Evolutionary conservation across 1,284 basidiomycete species (phyloP).

Genomic region (Laetiporus sulphureus): DNA sequence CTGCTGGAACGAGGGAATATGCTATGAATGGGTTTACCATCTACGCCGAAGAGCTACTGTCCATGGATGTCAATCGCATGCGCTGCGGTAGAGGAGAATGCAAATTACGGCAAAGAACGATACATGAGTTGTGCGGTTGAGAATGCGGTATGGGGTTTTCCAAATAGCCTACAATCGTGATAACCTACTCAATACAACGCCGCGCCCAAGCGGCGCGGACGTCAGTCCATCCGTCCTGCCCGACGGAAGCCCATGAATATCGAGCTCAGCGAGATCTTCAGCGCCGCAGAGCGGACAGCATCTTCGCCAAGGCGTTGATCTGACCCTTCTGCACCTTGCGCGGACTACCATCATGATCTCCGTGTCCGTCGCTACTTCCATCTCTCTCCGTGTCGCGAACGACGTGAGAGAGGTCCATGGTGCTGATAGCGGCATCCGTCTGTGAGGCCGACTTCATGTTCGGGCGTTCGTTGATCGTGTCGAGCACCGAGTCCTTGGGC

Average conservation of each 20-base stretch:
- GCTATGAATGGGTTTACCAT: constrained; percentile 18
- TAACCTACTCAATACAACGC: constrained; percentile 7
- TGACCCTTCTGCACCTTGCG: constrained; percentile 82
- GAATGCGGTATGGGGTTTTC: constrained; percentile 5
- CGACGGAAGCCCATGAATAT: neutral
- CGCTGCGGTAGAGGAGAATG: constrained; percentile 12
- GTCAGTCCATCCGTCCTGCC: constrained; percentile 8
- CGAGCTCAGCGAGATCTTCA: constrained; percentile 27
- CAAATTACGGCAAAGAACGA: constrained; percentile 13
- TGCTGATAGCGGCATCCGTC: constrained; percentile 59
- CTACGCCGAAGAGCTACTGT: constrained; percentile 18
- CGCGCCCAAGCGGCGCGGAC: constrained; percentile 2
- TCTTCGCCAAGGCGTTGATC: constrained; percentile 78
- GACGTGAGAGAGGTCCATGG: constrained; percentile 51
- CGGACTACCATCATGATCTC: constrained; percentile 23
- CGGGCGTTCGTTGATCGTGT: constrained; percentile 68
- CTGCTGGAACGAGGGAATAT: constrained; percentile 17
- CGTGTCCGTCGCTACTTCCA: constrained; percentile 12
- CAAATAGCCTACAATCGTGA: constrained; percentile 7
- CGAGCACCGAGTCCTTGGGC: constrained; percentile 52
- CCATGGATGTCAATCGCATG: constrained; percentile 13
- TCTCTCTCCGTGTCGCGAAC: constrained; percentile 41
- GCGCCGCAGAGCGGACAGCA: constrained; percentile 71
- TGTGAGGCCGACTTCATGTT: constrained; percentile 31
- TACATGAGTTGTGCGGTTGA: constrained; percentile 9